Conservation (phyloP, 2,329 filamentous ascomycete genomes). For the Trichophyton mentagrophytes region DNA sequence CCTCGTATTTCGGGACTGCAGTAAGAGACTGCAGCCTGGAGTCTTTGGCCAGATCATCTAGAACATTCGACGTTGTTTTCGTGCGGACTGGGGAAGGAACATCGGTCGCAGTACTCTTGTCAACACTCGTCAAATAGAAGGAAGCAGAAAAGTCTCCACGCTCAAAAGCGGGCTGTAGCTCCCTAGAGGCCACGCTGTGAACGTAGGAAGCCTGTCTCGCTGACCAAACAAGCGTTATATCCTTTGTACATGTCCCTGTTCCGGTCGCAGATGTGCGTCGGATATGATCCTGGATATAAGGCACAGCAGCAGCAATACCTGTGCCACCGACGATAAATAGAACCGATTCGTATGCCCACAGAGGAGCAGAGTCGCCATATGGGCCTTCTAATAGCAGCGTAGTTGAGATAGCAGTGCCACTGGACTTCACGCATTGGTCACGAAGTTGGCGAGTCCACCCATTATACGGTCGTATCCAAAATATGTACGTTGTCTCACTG, state of each 20-base stretch:
- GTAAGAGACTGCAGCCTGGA: neutral
- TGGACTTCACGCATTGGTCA: conserved; percentile 17
- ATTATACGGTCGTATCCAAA: conserved; percentile 35
- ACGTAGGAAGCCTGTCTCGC: conserved; percentile 16
- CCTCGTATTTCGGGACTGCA: neutral
- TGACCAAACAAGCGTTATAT: conserved; percentile 17
- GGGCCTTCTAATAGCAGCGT: conserved; percentile 36
- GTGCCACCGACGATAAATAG: conserved; percentile 33
- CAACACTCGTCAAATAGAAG: conserved; percentile 11
- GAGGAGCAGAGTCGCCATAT: conserved; percentile 30
- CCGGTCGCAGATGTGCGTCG: conserved; percentile 6
- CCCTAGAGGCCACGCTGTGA: conserved; percentile 11
- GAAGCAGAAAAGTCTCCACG: conserved; percentile 11
- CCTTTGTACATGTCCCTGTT: neutral
- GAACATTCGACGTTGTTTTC: conserved; percentile 8
- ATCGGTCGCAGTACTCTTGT: neutral
- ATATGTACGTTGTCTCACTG: conserved; percentile 16
- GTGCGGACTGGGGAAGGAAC: neutral
- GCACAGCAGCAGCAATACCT: conserved; percentile 34
- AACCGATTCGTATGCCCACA: conserved; percentile 35
- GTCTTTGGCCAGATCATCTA: neutral
- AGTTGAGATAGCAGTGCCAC: conserved; percentile 15
- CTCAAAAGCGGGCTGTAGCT: conserved; percentile 10
- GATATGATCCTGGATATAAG: conserved; percentile 19
- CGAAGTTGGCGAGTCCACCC: conserved; percentile 34